These are phyloP conservation scores for Trypethelium eluteriae DNA, from an alignment of 495 filamentous ascomycete genomes.

Conservation along the genomic window DNA sequence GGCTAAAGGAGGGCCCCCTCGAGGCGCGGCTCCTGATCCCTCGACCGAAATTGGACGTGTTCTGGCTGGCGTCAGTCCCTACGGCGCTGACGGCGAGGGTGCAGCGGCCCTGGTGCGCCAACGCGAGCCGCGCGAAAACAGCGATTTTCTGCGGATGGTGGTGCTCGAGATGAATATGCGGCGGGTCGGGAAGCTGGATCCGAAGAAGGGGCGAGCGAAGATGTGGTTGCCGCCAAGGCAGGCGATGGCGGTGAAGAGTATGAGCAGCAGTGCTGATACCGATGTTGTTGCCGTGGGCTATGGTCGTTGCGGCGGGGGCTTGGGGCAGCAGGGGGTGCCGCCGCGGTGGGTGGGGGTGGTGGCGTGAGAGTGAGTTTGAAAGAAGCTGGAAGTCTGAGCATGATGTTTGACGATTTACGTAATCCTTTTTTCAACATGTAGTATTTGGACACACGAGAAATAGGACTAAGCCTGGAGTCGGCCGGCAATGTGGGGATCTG, in stretches of 20 bases:
- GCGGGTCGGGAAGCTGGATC: conserved; percentile 78
- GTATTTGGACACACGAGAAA: too few relatives aligned
- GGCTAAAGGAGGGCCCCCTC: not conserved
- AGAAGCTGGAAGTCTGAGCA: too few relatives aligned
- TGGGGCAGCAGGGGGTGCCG: conserved; percentile 14
- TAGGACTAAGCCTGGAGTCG: too few relatives aligned
- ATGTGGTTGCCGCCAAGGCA: conserved; percentile 85
- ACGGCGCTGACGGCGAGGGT: conserved; percentile 6
- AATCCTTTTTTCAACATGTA: too few relatives aligned
- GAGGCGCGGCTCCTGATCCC: conserved; percentile 16
- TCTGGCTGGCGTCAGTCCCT: not conserved
- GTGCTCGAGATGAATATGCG: conserved; percentile 98
- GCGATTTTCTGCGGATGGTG: conserved; percentile 86
- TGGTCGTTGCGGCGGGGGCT: not conserved
- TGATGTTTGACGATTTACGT: too few relatives aligned
- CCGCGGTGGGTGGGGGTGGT: conserved; percentile 22
- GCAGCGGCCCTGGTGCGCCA: conserved; percentile 54
- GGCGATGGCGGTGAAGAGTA: conserved; percentile 15
- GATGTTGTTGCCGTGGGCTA: too few relatives aligned
- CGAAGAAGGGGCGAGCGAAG: conserved; percentile 71
- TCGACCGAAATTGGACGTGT: conserved; percentile 31
- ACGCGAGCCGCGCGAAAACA: conserved; percentile 85
- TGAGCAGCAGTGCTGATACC: not conserved
- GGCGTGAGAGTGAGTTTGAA: conserved; percentile 13
- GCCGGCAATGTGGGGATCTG: too few relatives aligned